A percentile compares a stretch with the other conserved stretches of the same genome.
Conservation (phyloP, 1,284 basidiomycete genomes). For the Porodaedalea pini region DNA sequence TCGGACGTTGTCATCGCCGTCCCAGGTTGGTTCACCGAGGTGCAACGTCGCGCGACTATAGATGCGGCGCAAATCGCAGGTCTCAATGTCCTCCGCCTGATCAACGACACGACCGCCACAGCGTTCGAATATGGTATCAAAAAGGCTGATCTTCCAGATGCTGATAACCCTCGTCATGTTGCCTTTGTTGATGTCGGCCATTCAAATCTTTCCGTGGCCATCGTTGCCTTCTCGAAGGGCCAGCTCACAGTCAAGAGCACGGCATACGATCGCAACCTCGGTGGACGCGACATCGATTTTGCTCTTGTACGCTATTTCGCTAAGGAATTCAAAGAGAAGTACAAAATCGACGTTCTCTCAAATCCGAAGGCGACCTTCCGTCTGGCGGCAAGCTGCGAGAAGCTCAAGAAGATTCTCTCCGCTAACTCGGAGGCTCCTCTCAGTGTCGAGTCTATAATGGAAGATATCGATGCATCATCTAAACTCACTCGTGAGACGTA, state of each 20-base stretch:
- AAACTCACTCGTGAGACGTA: slow-evolving; percentile 57
- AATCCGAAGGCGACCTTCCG: slow-evolving; percentile 92
- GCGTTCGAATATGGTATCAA: slow-evolving; percentile 97
- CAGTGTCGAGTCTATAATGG: slow-evolving; percentile 92
- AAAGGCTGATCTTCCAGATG: slow-evolving; percentile 85
- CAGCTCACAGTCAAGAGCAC: slow-evolving; percentile 82
- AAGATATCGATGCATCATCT: slow-evolving; percentile 74
- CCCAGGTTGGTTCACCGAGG: slow-evolving; percentile 92
- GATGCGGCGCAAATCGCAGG: slow-evolving; percentile 87
- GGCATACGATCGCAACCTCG: slow-evolving; percentile 87
- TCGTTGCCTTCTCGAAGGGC: slow-evolving; percentile 91
- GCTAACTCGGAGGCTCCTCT: slow-evolving; percentile 85
- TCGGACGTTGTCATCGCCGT: slow-evolving; percentile 92
- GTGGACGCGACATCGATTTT: slow-evolving; percentile 91
- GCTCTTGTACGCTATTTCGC: slow-evolving; percentile 86
- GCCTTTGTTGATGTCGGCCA: slow-evolving; percentile 93
- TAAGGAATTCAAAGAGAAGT: slow-evolving; percentile 86
- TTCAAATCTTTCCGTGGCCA: slow-evolving; percentile 78
- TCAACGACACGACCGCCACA: slow-evolving; percentile 91
- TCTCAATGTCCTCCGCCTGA: slow-evolving; percentile 85
- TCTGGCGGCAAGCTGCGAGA: slow-evolving; percentile 74
- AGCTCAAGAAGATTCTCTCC: slow-evolving; percentile 69
- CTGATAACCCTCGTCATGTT: slow-evolving; percentile 79
- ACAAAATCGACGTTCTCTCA: slow-evolving; percentile 90
- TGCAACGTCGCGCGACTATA: slow-evolving; percentile 82